Percentiles rank a stretch among this genome's conserved stretches.
These are phyloP conservation scores for Raphanus raphanistrum DNA, from an alignment of 345 rosid genomes.

Conservation along the genomic window DNA sequence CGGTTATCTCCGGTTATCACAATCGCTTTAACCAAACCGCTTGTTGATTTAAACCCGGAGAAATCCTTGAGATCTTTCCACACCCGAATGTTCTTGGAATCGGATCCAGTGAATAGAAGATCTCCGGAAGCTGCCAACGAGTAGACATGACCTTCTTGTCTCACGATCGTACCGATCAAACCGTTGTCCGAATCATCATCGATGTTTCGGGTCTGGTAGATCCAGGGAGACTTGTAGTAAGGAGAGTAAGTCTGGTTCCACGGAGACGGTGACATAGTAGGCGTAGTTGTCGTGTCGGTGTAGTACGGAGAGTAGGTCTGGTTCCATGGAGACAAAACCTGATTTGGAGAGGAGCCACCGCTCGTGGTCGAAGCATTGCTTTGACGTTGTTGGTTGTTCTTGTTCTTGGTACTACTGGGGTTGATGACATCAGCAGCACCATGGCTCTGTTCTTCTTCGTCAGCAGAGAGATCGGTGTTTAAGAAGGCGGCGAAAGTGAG, in stretches of 20 bases:
- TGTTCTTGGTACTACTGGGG: conserved; percentile 17
- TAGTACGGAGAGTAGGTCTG: conserved; percentile 52
- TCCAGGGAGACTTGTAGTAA: conserved; percentile 50
- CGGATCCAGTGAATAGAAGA: conserved; percentile 68
- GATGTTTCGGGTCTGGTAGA: conserved; percentile 34
- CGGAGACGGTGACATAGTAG: conserved; percentile 61
- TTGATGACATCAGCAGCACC: conserved; percentile 12
- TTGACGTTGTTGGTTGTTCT: conserved; percentile 21
- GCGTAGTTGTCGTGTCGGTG: conserved; percentile 42
- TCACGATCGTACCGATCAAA: conserved; percentile 56
- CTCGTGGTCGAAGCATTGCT: conserved; percentile 42
- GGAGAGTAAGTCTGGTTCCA: conserved; percentile 58
- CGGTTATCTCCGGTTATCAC: conserved; percentile 43
- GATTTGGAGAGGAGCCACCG: conserved; percentile 54
- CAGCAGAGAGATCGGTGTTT: conserved; percentile 42
- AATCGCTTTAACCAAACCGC: conserved; percentile 61
- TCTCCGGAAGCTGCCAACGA: conserved; percentile 62
- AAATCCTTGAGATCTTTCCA: conserved; percentile 66
- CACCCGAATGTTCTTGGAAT: conserved; percentile 65
- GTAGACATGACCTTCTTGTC: conserved; percentile 69
- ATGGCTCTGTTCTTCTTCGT: conserved; percentile 33
- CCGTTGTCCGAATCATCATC: conserved; percentile 35
- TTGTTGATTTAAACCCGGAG: conserved; percentile 58
- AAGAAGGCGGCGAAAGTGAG: conserved; percentile 63
- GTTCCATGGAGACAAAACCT: conserved; percentile 55